Evolutionary conservation across 345 rosid species (phyloP).

Genomic region (Acer yangbiense): DNA sequence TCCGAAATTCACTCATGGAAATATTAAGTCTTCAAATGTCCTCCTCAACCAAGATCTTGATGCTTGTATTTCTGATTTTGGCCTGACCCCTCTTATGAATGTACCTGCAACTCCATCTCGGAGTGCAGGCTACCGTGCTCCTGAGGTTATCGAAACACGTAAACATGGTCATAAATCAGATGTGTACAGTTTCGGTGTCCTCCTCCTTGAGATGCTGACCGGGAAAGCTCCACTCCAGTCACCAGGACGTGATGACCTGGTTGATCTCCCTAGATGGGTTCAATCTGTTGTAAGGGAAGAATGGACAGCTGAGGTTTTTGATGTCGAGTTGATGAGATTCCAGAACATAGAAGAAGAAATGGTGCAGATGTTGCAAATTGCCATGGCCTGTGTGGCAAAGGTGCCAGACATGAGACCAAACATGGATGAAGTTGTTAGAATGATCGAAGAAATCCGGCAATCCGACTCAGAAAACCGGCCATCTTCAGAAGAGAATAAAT

Average conservation of each 20-base stretch:
- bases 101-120: constrained; percentile 59
- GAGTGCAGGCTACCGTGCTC: constrained; percentile 78
- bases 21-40: constrained; percentile 80
- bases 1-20: constrained; percentile 79
- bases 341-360: constrained; percentile 81
- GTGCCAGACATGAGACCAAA: constrained; percentile 64
- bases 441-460: constrained; percentile 81
- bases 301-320: constrained; percentile 90
- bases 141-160: constrained; percentile 68
- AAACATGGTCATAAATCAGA: constrained; percentile 74
- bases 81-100: constrained; percentile 69
- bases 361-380: constrained; percentile 85
- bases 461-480: constrained; percentile 83
- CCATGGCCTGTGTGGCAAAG: constrained; percentile 72
- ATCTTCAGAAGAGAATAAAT: constrained; percentile 77
- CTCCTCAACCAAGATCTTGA: constrained; percentile 60
- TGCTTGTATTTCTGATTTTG: constrained; percentile 66
- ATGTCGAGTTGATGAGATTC: constrained; percentile 74
- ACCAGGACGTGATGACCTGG: constrained; percentile 68
- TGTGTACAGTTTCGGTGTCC: constrained; percentile 73
- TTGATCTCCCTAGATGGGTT: constrained; percentile 89
- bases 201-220: constrained; percentile 81
- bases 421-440: constrained; percentile 77
- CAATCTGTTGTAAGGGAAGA: constrained; percentile 92
- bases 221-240: constrained; percentile 77